These are phyloP conservation scores for Candida pseudocylindracea DNA, from an alignment of 1,139 yeast species.

Conservation along the genomic window DNA sequence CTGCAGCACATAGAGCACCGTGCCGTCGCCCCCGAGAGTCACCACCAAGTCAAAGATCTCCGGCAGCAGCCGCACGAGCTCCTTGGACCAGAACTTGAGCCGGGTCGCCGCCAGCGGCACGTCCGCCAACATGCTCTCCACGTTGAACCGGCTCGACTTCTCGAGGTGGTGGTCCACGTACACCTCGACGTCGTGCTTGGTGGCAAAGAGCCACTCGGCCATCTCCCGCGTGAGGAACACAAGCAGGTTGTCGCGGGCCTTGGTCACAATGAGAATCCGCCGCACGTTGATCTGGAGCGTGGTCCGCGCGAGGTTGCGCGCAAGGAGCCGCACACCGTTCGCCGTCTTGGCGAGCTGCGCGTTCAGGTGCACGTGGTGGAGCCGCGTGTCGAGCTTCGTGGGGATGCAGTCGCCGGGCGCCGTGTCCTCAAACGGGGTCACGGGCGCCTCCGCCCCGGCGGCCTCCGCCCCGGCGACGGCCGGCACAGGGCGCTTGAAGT, in stretches of 20 bases:
- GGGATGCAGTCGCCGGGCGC: background rate
- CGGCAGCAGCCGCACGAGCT: slow-evolving; percentile 28
- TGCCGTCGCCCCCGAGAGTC: slow-evolving; percentile 82
- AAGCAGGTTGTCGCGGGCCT: slow-evolving; percentile 63
- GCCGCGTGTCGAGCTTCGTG: slow-evolving; percentile 10
- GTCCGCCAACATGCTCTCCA: slow-evolving; percentile 14
- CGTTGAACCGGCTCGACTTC: slow-evolving; percentile 39
- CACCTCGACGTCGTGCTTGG: slow-evolving; percentile 25
- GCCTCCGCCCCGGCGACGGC: no score
- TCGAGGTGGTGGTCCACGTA: slow-evolving; percentile 51
- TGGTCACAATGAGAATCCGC: slow-evolving; percentile 62
- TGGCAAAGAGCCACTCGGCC: slow-evolving; percentile 47
- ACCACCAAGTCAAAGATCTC: slow-evolving; percentile 54
- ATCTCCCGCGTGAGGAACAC: slow-evolving; percentile 55
- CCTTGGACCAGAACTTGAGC: slow-evolving; percentile 48
- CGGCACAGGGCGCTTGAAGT: no score
- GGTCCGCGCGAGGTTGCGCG: slow-evolving; percentile 53
- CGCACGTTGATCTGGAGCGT: slow-evolving; percentile 49
- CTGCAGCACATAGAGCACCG: slow-evolving; percentile 62
- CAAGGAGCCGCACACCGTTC: slow-evolving; percentile 63
- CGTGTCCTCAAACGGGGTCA: no score
- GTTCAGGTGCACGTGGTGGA: slow-evolving; percentile 33
- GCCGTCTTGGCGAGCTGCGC: slow-evolving; percentile 69
- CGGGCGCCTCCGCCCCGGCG: no score
- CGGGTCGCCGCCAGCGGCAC: slow-evolving; percentile 18